Evolutionary conservation across 768 basidiomycete species (phyloP), one percentile per base, ranked within the genome.

Genomic region (Brasilioporus rufonigricans): DNA sequence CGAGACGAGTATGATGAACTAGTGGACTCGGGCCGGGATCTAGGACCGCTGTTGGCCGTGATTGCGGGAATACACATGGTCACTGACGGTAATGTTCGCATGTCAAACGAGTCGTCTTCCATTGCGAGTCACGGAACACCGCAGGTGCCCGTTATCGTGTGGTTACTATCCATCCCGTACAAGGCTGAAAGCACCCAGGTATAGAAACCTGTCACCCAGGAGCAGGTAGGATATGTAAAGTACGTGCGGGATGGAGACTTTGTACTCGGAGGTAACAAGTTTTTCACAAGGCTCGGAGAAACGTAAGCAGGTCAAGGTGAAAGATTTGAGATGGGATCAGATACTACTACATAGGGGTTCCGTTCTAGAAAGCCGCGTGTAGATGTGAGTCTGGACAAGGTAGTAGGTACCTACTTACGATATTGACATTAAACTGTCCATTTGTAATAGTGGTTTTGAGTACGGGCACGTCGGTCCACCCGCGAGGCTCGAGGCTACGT

Each of bases 401-500:
- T 24, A 24, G 48, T 27, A 21, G 38, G 14, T 11, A 16, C 33
- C 33, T 35, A 16, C 33, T 35, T 5, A 35, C 9, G 16, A 38
- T 7, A 9, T 38, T n/a, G 36, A 7, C 36, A n/a, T 38, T 19
- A 19, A 38, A 38, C n/a, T 2, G 11, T n/a, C 18, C 27, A 44
- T 4, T 29, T n/a, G 21, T 13, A 23, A 41, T 13, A 41, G 24
- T 12, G 40, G 19, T n/a, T 44, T 21, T 21, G 4, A 31, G n/a
- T 5, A 26, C 24, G 26, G 33, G 21, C 39, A 19, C 8, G 27
- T 26, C 35, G 35, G 52, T 57, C 35, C 45, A 48, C 53, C 60
- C 56, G 66, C 56, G 61, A 59, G 57, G 52, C 56, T 60, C 45
- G 52, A 9, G 26, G 45, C 11, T 46, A 38, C 5, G 23, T 32